These are phyloP conservation scores for Serendipita vermifera DNA, from an alignment of 768 basidiomycete genomes.

Conservation along the genomic window DNA sequence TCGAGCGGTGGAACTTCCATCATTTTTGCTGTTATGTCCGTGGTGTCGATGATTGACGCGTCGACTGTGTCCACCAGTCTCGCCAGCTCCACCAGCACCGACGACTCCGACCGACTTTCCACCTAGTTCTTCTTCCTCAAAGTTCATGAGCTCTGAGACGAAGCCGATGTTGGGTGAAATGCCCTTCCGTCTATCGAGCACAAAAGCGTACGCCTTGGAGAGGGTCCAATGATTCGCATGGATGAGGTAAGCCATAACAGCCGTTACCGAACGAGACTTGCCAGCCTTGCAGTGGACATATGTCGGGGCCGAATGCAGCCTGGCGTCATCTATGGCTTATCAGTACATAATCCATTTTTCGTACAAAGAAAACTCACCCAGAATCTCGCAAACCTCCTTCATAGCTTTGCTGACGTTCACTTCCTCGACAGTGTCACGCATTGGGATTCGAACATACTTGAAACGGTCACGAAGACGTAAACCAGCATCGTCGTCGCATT, in stretches of 20 bases:
- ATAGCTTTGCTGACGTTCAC: conserved; percentile 73
- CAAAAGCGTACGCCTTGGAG: conserved; percentile 80
- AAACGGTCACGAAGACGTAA: conserved; percentile 54
- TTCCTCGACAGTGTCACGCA: conserved; percentile 94
- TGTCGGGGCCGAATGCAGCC: conserved; percentile 72
- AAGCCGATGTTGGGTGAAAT: conserved; percentile 98
- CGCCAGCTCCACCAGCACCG: conserved; percentile 21
- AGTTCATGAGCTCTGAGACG: conserved; percentile 92
- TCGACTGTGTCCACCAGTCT: conserved; percentile 17
- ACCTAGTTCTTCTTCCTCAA: conserved; percentile 82
- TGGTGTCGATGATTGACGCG: conserved; percentile 22
- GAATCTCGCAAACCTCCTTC: conserved; percentile 68
- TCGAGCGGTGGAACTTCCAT: conserved; percentile 33
- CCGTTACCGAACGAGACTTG: conserved; percentile 89
- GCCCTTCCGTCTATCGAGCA: conserved; percentile 82
- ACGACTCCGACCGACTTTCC: conserved; percentile 58
- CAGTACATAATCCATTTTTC: neutral
- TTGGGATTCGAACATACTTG: conserved; percentile 74
- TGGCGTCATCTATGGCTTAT: conserved; percentile 93
- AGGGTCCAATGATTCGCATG: conserved; percentile 96
- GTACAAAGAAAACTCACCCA: conserved; percentile 38
- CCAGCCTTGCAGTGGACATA: conserved; percentile 97
- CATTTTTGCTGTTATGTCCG: conserved; percentile 24
- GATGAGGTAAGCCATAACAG: conserved; percentile 94
- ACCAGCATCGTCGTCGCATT: conserved; percentile 78